Conservation (phyloP, 331 rosid species). For the Acacia concinna region DNA sequence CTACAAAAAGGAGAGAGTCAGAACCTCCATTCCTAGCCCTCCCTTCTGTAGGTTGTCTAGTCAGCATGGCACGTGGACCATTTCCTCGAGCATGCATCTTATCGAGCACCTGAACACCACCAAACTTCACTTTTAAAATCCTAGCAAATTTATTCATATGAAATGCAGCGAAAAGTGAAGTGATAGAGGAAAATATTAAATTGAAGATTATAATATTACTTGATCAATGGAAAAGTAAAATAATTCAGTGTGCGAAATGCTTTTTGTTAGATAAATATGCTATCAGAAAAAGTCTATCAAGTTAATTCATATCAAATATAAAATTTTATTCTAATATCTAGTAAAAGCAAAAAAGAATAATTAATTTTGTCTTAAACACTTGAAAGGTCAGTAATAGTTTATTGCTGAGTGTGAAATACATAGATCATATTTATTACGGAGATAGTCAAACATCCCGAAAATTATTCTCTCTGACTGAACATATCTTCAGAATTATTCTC, state of each 20-base stretch:
- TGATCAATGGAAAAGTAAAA: neutral
- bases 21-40: constrained; percentile 94
- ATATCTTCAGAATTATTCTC: neutral
- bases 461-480: too few relatives aligned
- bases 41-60: constrained; percentile 97
- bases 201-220: neutral
- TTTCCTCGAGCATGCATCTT: constrained; percentile 97
- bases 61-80: constrained; percentile 73
- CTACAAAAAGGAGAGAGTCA: constrained; percentile 10
- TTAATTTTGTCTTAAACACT: neutral
- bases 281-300: neutral
- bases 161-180: constrained; percentile 1
- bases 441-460: too few relatives aligned
- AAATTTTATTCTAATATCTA: neutral
- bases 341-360: neutral
- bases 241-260: neutral
- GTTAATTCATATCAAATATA: constrained; percentile 9
- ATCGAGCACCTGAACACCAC: constrained; percentile 69
- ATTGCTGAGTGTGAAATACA: neutral
- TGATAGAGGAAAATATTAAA: constrained; percentile 5
- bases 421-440: too few relatives aligned
- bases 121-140: constrained; percentile 9
- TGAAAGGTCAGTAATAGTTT: neutral
- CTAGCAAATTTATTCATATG: neutral
- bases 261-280: neutral